Evolutionary conservation across 2,329 filamentous ascomycete species (phyloP).

Genomic region (Exophiala sideris): DNA sequence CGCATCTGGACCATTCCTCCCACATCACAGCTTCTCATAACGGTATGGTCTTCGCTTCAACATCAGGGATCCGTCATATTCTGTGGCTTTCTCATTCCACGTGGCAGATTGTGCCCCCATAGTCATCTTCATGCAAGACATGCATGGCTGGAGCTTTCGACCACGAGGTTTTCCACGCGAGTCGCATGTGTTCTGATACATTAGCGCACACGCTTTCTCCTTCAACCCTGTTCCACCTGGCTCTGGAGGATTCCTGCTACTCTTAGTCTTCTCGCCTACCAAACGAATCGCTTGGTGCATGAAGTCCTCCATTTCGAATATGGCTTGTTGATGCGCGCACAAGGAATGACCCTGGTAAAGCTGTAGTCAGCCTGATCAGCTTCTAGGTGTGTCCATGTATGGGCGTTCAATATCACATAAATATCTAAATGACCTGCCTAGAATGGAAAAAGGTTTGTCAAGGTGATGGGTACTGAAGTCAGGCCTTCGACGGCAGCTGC

Average conservation of each 20-base stretch:
- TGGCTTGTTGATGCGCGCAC: too few species aligned
- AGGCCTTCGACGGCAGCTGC: too few species aligned
- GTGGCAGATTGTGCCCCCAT: constrained; percentile 10
- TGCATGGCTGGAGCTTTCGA: constrained; percentile 11
- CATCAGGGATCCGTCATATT: neutral
- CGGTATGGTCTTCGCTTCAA: constrained; percentile 13
- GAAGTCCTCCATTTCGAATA: too few species aligned
- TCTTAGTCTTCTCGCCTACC: neutral
- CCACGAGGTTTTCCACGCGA: neutral
- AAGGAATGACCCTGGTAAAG: too few species aligned
- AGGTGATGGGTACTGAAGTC: too few species aligned
- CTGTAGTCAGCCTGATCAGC: too few species aligned
- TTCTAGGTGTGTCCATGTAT: too few species aligned
- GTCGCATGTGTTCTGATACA: neutral
- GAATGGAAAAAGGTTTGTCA: too few species aligned
- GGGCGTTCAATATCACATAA: too few species aligned
- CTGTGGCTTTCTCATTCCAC: constrained; percentile 13
- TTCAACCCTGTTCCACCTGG: neutral
- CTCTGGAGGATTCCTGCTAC: neutral
- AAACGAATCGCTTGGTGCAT: constrained; percentile 20
- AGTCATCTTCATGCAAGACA: constrained; percentile 13
- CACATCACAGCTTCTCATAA: constrained; percentile 1
- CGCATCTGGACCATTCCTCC: neutral
- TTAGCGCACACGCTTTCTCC: neutral
- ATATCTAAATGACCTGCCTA: too few species aligned